Base-by-base conservation (phyloP, 2,329 filamentous ascomycete genomes). In the Elsinoe batatas region DNA sequence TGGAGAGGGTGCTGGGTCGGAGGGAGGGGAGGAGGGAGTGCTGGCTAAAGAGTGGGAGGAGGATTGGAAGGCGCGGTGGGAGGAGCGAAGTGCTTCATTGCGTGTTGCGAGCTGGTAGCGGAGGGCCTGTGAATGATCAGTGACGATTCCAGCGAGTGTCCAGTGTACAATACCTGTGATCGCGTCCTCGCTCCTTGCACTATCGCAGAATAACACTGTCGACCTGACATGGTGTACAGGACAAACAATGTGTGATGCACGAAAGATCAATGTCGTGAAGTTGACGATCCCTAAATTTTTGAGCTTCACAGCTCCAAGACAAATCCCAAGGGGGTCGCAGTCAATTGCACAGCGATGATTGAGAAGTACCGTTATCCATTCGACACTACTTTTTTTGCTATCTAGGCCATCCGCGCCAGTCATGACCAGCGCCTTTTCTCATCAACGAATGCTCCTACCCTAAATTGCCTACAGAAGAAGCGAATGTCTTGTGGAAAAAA, bases 61-160 rank as follows among this genome's bases (percentile, higher is more conserved):
- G 11, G 30, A n/a, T 20, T 54, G 51, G 36, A 44, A 33, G 30
- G 47, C 5, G 8, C 33, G 47, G 12, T 35, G 47, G 26, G 32
- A 12, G 15, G 32, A 20, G 12, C 11, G 47, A 8, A 51, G 17
- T 15, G 32, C 13, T 26, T 51, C 47, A 13, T 38, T 10, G 15
- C 47, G 32, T n/a, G 33, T 11, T 11, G 15, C 20, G 47, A 51
- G 47, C 32, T 51, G 47, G 33, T n/a, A 59, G 57, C 32, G 61
- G 36, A 57, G 56, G 51, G 56, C 47, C 53, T 40, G 47, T 15
- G 26, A 5, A 26, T 36, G 18, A 12, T 18, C 43, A 42, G 36
- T 56, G 40, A 51, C 32, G 38, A 33, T 46, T 47, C 20, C 42
- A n/a, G 35, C 37, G 51, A 7, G 2, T 8, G 26, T 30, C 7